Percentiles rank a stretch among this genome's conserved stretches.
phyloP scores from a whole-genome alignment of 1,284 basidiomycete genomes.

The Ganoderma boninense region DNA sequence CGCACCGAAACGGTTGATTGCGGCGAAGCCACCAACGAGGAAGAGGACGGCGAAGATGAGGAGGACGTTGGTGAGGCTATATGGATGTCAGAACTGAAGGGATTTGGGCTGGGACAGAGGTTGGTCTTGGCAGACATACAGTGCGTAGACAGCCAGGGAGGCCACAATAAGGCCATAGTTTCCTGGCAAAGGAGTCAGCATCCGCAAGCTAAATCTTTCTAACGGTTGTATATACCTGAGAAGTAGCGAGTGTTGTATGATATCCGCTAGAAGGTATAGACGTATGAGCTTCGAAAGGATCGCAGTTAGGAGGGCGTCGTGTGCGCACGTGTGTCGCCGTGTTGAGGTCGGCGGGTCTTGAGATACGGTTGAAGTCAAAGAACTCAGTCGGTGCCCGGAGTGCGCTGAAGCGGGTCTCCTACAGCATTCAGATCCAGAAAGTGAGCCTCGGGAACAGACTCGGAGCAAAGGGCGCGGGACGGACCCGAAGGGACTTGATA shows the following conservation, averaged over 20 bases:
- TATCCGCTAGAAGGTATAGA: constrained; percentile 67
- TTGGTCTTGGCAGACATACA: constrained; percentile 61
- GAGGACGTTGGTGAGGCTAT: constrained; percentile 76
- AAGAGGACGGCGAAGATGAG: constrained; percentile 89
- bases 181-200: constrained; percentile 50
- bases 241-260: constrained; percentile 96
- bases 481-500: constrained; percentile 76
- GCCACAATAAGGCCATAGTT: constrained; percentile 91
- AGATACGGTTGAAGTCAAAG: constrained; percentile 91
- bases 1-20: constrained; percentile 92
- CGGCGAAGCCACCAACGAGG: constrained; percentile 91
- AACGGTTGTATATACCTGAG: constrained; percentile 61
- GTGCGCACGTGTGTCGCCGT: constrained; percentile 70
- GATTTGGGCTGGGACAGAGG: background rate
- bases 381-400: constrained; percentile 85
- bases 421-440: constrained; percentile 20
- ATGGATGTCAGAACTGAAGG: constrained; percentile 1
- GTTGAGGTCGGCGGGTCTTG: constrained; percentile 79
- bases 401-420: constrained; percentile 87
- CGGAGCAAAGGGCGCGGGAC: constrained; percentile 35
- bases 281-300: background rate
- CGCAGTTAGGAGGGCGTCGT: background rate
- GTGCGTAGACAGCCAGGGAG: constrained; percentile 87
- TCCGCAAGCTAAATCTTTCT: background rate
- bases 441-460: constrained; percentile 13